Evolutionary conservation across 83 land plant genomes (phyloP).

Genomic region (Picea engelmannii): DNA sequence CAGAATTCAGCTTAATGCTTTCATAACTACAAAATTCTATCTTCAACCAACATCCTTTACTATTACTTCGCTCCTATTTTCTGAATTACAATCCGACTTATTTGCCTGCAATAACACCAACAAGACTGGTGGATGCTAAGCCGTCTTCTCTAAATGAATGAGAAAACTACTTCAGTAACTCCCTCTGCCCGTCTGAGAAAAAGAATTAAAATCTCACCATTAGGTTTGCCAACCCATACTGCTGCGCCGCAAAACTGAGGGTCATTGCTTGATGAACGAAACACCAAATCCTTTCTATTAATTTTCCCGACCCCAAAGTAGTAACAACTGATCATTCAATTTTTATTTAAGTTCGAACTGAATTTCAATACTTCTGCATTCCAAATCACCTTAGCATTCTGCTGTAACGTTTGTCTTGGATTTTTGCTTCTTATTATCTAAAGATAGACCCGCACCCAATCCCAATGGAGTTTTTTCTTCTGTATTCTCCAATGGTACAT

Average conservation of each 20-base stretch:
- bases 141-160: not conserved
- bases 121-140: not conserved
- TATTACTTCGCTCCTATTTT: not conserved
- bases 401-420: constrained; percentile 29
- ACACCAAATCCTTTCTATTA: constrained; percentile 7
- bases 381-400: constrained; percentile 1
- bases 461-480: constrained; percentile 63
- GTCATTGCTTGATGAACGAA: not conserved
- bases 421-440: constrained; percentile 68
- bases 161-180: not conserved
- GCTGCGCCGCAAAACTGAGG: constrained; percentile 9
- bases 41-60: not conserved
- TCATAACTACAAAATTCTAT: not conserved
- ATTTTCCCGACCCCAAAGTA: not conserved
- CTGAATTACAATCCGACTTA: not conserved
- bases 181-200: not conserved
- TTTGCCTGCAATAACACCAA: constrained; percentile 8
- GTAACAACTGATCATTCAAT: not conserved
- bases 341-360: not conserved
- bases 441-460: constrained; percentile 60
- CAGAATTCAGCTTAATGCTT: not conserved
- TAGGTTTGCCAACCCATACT: not conserved
- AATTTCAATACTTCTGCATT: not conserved
- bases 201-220: constrained; percentile 4
- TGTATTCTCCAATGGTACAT: not conserved